Evolutionary conservation across 331 rosid species (phyloP).

Genomic region (Acacia pycnantha): DNA sequence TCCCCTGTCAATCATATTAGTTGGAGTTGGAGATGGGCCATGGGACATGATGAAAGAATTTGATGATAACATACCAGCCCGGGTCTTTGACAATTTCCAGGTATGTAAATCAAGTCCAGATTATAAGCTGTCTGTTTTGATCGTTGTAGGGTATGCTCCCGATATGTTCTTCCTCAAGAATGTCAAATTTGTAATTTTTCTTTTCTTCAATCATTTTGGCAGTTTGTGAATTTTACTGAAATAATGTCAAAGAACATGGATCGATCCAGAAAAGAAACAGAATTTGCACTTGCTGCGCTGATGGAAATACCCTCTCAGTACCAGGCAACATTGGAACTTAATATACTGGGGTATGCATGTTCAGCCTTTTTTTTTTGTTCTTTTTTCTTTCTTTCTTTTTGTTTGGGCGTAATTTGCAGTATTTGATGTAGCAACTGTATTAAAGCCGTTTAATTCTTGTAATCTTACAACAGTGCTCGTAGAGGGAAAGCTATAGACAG

Average conservation of each 20-base stretch:
- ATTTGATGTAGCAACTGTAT: slow-evolving; percentile 22
- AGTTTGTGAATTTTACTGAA: slow-evolving; percentile 96
- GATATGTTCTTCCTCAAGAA: background rate
- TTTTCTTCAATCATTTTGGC: background rate
- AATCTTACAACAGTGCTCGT: slow-evolving; percentile 42
- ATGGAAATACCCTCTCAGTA: slow-evolving; percentile 97
- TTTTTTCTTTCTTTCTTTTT: background rate
- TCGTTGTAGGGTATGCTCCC: background rate
- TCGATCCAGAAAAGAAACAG: slow-evolving; percentile 78
- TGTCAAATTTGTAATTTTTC: slow-evolving; percentile 10
- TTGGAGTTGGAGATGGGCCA: slow-evolving; percentile 99
- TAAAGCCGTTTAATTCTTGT: slow-evolving; percentile 22
- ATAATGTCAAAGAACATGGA: slow-evolving; percentile 82
- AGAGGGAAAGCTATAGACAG: slow-evolving; percentile 72
- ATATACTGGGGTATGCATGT: slow-evolving; percentile 72
- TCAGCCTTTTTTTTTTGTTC: background rate
- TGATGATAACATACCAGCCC: slow-evolving; percentile 94
- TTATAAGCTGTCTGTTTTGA: slow-evolving; percentile 12
- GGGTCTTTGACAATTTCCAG: slow-evolving; percentile 95
- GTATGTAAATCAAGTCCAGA: slow-evolving; percentile 37
- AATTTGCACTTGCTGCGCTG: slow-evolving; percentile 84
- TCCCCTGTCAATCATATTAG: slow-evolving; percentile 83
- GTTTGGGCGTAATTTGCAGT: slow-evolving; percentile 6
- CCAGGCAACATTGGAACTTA: slow-evolving; percentile 80
- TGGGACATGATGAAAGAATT: slow-evolving; percentile 97